These are phyloP conservation scores for Neonothopanus nambi DNA, from an alignment of 1,284 basidiomycete species.

Conservation along the genomic window DNA sequence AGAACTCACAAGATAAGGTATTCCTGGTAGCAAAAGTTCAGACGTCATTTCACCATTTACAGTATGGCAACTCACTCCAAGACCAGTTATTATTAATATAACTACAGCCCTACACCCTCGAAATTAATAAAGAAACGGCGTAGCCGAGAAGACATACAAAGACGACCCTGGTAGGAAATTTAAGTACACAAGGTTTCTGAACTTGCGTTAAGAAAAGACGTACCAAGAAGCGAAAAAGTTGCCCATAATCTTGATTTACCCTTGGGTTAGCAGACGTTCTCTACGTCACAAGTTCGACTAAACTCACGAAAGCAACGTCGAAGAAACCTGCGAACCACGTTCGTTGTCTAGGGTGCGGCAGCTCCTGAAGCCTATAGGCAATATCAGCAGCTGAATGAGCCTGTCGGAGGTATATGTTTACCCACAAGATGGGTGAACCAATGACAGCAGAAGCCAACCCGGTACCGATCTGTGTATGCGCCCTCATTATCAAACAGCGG, in stretches of 20 bases:
- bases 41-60: background rate
- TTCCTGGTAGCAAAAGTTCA: background rate
- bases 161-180: background rate
- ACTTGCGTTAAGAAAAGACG: background rate
- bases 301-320: slow-evolving; percentile 10
- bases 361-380: slow-evolving; percentile 9
- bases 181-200: background rate
- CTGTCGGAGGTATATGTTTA: background rate
- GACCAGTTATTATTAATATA: slow-evolving; percentile 13
- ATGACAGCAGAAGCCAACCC: slow-evolving; percentile 12
- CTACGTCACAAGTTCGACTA: background rate
- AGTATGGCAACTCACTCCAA: slow-evolving; percentile 5
- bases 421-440: slow-evolving; percentile 12
- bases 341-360: slow-evolving; percentile 13
- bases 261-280: background rate
- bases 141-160: background rate
- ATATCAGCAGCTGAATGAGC: too few relatives aligned
- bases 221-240: slow-evolving; percentile 4
- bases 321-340: slow-evolving; percentile 13
- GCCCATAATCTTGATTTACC: background rate
- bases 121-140: background rate
- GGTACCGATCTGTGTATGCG: slow-evolving; percentile 7
- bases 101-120: slow-evolving; percentile 10
- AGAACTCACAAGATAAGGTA: slow-evolving; percentile 3
- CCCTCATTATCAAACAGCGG: too few relatives aligned